These are phyloP conservation scores for Wickerhamomyces hampshirensis DNA, from an alignment of 805 yeast species.

Conservation along the genomic window DNA sequence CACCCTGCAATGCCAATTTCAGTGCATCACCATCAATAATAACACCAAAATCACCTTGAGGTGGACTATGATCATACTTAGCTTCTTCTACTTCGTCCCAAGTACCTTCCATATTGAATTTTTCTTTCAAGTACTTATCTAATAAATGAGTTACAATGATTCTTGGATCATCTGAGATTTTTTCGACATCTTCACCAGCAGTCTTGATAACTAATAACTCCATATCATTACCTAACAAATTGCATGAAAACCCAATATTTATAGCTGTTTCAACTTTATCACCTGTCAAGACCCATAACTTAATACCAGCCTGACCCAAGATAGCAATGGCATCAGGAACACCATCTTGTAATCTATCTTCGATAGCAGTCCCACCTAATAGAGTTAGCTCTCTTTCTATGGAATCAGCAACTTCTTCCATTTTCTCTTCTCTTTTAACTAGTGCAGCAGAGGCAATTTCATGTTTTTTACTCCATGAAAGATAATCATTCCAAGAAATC, in stretches of 20 bases:
- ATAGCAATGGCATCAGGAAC: constrained; percentile 76
- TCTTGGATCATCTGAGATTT: constrained; percentile 34
- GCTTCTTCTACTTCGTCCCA: constrained; percentile 51
- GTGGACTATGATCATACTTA: constrained; percentile 57
- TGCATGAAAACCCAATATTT: constrained; percentile 83
- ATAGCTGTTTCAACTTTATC: constrained; percentile 89
- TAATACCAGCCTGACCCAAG: constrained; percentile 72
- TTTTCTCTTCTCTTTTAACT: constrained; percentile 59
- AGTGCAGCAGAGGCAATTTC: constrained; percentile 62
- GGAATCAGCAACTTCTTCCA: constrained; percentile 71
- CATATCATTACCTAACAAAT: constrained; percentile 71
- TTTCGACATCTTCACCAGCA: constrained; percentile 48
- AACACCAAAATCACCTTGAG: constrained; percentile 62
- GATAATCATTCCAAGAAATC: constrained; percentile 55
- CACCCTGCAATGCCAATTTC: constrained; percentile 44
- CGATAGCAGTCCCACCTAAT: constrained; percentile 84
- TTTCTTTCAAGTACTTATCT: constrained; percentile 45
- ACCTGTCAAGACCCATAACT: constrained; percentile 83
- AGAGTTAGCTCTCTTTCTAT: constrained; percentile 62
- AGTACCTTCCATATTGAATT: constrained; percentile 57
- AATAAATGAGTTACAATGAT: constrained; percentile 44
- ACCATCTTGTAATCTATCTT: constrained; percentile 80
- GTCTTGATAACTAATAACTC: constrained; percentile 63
- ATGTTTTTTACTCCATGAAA: constrained; percentile 58
- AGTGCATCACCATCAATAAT: constrained; percentile 81